Conservation (phyloP, 805 yeast species). For the Cyberlindnera amylophila region DNA sequence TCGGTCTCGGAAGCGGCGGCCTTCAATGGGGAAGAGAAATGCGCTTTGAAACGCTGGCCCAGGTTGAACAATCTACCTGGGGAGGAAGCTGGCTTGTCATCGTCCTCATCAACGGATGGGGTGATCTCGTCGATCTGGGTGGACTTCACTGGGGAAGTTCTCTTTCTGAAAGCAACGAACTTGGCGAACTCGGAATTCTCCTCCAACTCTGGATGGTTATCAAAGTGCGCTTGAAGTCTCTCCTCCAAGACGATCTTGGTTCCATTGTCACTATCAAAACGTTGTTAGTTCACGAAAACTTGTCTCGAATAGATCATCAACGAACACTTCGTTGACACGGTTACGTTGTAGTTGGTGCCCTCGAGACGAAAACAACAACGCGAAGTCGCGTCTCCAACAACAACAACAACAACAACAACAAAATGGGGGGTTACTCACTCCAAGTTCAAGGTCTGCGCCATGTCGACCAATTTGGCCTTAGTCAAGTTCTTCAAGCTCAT, state of each 20-base stretch:
- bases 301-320: too few species aligned
- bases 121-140: slow-evolving; percentile 9
- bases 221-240: slow-evolving; percentile 27
- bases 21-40: slow-evolving; percentile 26
- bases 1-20: slow-evolving; percentile 12
- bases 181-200: slow-evolving; percentile 22
- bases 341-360: too few species aligned
- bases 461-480: slow-evolving; percentile 34
- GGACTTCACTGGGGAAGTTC: slow-evolving; percentile 26
- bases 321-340: too few species aligned
- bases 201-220: slow-evolving; percentile 31
- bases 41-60: slow-evolving; percentile 19
- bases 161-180: slow-evolving; percentile 26
- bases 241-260: slow-evolving; percentile 30
- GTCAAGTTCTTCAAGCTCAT: slow-evolving; percentile 35
- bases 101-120: slow-evolving; percentile 12
- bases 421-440: slow-evolving; percentile 30
- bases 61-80: slow-evolving; percentile 21
- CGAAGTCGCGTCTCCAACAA: neutral
- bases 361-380: slow-evolving; percentile 1
- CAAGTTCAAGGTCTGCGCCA: slow-evolving; percentile 34
- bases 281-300: slow-evolving; percentile 9
- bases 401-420: neutral
- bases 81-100: slow-evolving; percentile 13
- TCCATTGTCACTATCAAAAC: slow-evolving; percentile 24